Evolutionary conservation across 108 stramenopile species (phyloP).

Genomic region (Skeletonema potamos): DNA sequence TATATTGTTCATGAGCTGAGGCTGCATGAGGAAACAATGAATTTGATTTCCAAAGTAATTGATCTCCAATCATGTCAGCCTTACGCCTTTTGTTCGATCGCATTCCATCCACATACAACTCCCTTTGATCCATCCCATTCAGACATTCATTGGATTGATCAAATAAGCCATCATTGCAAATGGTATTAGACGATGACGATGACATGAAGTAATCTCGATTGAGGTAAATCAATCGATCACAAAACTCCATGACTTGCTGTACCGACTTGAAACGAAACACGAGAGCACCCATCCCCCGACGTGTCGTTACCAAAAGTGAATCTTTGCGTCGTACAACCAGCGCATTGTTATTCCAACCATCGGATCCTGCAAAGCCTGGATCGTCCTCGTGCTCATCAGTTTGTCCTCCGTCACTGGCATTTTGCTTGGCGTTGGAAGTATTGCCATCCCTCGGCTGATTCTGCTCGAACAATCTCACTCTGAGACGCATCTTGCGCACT

Average conservation of each 20-base stretch:
- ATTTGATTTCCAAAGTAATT: not conserved
- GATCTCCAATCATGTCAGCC: conserved; percentile 10
- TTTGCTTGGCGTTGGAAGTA: not conserved
- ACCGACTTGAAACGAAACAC: conserved; percentile 38
- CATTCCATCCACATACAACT: conserved; percentile 12
- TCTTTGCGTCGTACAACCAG: conserved; percentile 40
- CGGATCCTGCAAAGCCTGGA: conserved; percentile 22
- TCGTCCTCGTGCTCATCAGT: not conserved
- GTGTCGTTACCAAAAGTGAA: conserved; percentile 37
- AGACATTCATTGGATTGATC: not conserved
- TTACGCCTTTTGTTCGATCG: conserved; percentile 13
- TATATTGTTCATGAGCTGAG: not conserved
- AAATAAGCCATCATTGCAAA: not conserved
- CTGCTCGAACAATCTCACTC: conserved; percentile 38
- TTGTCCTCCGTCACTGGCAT: not conserved
- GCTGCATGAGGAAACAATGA: not conserved
- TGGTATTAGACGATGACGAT: not conserved
- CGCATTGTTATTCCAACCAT: conserved; percentile 50
- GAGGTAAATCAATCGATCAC: conserved; percentile 36
- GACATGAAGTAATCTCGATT: conserved; percentile 27
- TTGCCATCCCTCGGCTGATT: conserved; percentile 3
- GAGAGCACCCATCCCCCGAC: conserved; percentile 36
- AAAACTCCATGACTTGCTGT: conserved; percentile 35
- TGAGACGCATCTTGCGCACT: conserved; percentile 37
- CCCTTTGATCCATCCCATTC: conserved; percentile 31